These are phyloP conservation scores for Nitzschia inconspicua DNA, from an alignment of 108 stramenopile species.

Conservation along the genomic window DNA sequence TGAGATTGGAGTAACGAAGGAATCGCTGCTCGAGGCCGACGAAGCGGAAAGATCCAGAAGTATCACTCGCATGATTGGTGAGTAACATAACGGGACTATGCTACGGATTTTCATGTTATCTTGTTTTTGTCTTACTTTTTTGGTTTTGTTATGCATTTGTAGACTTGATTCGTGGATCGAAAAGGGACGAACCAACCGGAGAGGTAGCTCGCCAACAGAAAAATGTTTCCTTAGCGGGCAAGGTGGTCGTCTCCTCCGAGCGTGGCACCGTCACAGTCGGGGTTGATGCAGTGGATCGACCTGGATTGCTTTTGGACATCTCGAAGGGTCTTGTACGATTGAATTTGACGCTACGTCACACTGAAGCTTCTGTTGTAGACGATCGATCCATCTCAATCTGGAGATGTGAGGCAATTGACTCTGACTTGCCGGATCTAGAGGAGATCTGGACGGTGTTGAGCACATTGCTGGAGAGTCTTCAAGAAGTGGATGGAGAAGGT, in stretches of 20 bases:
- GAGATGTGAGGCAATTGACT: conserved; percentile 66
- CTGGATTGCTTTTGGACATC: conserved; percentile 69
- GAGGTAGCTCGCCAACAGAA: conserved; percentile 12
- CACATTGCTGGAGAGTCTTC: conserved; percentile 40
- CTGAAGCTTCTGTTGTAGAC: conserved; percentile 70
- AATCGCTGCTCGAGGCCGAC: conserved; percentile 39
- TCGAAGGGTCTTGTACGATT: conserved; percentile 57
- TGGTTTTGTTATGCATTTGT: background rate
- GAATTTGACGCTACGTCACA: conserved; percentile 60
- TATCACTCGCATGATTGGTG: conserved; percentile 69
- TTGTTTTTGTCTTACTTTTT: background rate
- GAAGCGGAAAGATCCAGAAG: conserved; percentile 47
- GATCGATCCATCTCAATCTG: conserved; percentile 72
- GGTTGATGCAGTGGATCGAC: conserved; percentile 47
- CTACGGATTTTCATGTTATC: no score
- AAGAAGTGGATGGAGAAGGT: conserved; percentile 47
- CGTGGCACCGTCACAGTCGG: conserved; percentile 57
- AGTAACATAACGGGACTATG: conserved; percentile 12
- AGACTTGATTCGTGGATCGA: conserved; percentile 56
- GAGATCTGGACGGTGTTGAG: conserved; percentile 61
- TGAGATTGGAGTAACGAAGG: conserved; percentile 39
- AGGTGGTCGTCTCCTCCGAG: conserved; percentile 57
- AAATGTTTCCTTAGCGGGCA: no score
- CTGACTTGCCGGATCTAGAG: conserved; percentile 48
- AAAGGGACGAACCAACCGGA: conserved; percentile 23